Evolutionary conservation across 371 early-diverging fungal genomes (phyloP).

Genomic region (Mortierella sp.): DNA sequence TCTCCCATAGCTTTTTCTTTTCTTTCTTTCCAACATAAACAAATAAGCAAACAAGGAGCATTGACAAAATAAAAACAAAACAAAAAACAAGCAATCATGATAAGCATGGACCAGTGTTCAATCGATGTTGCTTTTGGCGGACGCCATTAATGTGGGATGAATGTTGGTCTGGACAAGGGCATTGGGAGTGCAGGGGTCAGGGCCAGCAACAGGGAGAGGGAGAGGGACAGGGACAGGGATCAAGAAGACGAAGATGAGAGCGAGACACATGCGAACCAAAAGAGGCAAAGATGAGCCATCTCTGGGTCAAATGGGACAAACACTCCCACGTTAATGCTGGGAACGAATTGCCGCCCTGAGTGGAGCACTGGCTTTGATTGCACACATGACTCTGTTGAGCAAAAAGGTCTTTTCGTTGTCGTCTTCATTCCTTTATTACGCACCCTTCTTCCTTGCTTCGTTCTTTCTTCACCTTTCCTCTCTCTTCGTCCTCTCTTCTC

Average conservation of each 20-base stretch:
- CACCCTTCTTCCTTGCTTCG: neutral
- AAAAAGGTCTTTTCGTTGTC: too few relatives aligned
- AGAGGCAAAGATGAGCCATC: slow-evolving; percentile 1
- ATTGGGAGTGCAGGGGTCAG: neutral
- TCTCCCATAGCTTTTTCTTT: neutral
- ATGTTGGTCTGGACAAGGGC: neutral
- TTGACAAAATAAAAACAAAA: neutral
- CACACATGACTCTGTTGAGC: slow-evolving; percentile 1
- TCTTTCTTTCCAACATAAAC: neutral
- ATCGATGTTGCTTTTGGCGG: neutral
- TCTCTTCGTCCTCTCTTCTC: neutral
- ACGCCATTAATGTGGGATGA: neutral
- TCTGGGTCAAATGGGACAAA: neutral
- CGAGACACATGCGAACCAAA: slow-evolving; percentile 2
- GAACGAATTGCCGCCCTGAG: neutral
- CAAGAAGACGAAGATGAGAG: neutral
- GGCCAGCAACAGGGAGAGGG: neutral
- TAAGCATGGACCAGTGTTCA: neutral
- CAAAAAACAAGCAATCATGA: neutral
- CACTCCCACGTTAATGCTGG: slow-evolving; percentile 1
- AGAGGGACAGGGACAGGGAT: neutral
- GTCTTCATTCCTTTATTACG: too few relatives aligned
- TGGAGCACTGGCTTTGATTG: neutral
- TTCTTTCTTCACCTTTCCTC: neutral
- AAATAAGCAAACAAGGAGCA: neutral